Base-by-base conservation (phyloP, 495 filamentous ascomycete genomes). In the Bryoglossum gracile region DNA sequence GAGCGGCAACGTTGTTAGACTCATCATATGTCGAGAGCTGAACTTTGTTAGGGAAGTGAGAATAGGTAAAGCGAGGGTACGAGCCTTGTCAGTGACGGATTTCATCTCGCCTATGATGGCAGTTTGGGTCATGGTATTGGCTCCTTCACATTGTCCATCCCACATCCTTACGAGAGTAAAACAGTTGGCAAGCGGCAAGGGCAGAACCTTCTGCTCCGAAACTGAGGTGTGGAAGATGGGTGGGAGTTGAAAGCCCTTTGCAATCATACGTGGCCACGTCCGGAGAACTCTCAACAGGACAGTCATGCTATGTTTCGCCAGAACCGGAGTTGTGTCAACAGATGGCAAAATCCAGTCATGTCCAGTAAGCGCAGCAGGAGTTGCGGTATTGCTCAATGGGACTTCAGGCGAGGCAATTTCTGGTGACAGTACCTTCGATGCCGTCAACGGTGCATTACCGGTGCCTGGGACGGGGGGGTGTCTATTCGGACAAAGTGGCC, bases 91-190 rank as follows among this genome's bases (percentile, higher is more conserved):
- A 14, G 64, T 42, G 14, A 68, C 30, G 2, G 6, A 39, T 22
- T 65, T 55, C 33, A 63, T 55, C 45, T 71, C 65, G 16, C 57
- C 53, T 1, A 54, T 44, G 4, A 67, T 62, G 1, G 62, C 58
- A 8, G 42, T 21, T 11, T 55, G 53, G 5, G 67, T 65, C 8
- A 69, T 59, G 22, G 58, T 54, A 8, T 58, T 57, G 5, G 65
- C 53, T 1, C 63, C 61, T 32, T 50, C 49, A 8, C 53, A 56
- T 38, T 68, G 61, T 9, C 62, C 61, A 43, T 60, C 47, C 68
- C 68, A 71, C 62, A 71, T 65, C 46, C 65, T 67, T 35, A 51
- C 54, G 13, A 71, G 45, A 11, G 65, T 63, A 8, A 65, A 46
- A 51, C 67, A 70, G 18, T 59, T 62, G 16, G 63, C 60, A n/a